Base-by-base conservation (phyloP, 73 alveolate genomes). In the Symbiodinium pilosum region DNA sequence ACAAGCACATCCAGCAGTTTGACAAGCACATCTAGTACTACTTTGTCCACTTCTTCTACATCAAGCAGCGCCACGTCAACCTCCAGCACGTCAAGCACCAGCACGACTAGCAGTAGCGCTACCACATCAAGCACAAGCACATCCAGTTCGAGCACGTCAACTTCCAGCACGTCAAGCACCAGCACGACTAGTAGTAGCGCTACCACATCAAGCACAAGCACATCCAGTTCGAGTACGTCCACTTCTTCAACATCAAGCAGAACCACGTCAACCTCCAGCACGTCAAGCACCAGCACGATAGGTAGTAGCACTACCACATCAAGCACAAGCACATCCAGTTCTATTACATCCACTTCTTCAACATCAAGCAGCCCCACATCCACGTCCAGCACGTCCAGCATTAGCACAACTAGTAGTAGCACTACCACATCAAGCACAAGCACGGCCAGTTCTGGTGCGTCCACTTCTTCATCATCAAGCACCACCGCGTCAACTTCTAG, bases 251-350 rank as follows among this genome's bases (percentile, higher is more conserved):
- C 43, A 28, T 52, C 84, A 20, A 44, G 43, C 14, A 86, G 59
- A 2, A 56, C 42, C 85, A 43, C 93, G 5, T 44, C 81, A 2
- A 84, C 75, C 41, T 47, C 83, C 34, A 83, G 91, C 69, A 94
- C 99, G 4, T 52, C 98, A 40, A n/a, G 93, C 93, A 85, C 28
- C 73, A 85, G 81, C 44, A 42, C 93, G 11, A n/a, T 81, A 3
- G 47, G 93, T 81, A 83, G 91, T 68, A 83, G 43, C 64, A 41
- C 68, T 8, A 41, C 42, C 5, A 26, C 91, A 16, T 41, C 68
- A n/a, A 83, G 43, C 34, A 83, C 68, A 7, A 83, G 91, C 68
- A 40, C 88, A 20, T 81, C 88, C 56, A 81, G 59, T n/a, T n/a
- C n/a, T 0, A 38, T 71, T 6, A 18, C 73, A 28, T 42, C 93